phyloP scores from a whole-genome alignment of 805 yeast genomes.

The Cyberlindnera mycetangii region DNA sequence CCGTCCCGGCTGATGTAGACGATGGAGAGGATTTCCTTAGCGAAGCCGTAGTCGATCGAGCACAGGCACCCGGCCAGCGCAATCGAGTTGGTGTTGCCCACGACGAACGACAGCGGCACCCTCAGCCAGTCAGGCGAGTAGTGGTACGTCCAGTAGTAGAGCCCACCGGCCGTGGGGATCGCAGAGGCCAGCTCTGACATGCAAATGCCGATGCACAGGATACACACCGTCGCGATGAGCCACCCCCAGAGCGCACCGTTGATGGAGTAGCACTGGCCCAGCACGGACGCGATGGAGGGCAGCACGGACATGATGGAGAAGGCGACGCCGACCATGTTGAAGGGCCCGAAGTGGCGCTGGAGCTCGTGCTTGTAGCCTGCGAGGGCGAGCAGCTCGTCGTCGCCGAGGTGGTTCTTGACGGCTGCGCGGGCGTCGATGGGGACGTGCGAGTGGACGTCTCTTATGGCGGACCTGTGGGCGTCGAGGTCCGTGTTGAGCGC shows the following conservation, averaged over 20 bases:
- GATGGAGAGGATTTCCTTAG: constrained; percentile 55
- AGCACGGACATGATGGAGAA: constrained; percentile 69
- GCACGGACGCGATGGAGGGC: constrained; percentile 52
- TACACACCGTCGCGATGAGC: constrained; percentile 54
- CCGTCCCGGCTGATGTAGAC: constrained; percentile 55
- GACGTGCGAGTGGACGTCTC: constrained; percentile 20
- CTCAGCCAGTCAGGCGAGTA: constrained; percentile 55
- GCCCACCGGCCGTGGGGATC: constrained; percentile 74
- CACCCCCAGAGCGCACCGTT: constrained; percentile 65
- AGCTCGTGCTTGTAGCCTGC: constrained; percentile 74
- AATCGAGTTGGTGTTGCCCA: constrained; percentile 65
- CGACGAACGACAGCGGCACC: constrained; percentile 56
- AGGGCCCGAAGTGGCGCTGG: constrained; percentile 50
- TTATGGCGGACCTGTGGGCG: constrained; percentile 32
- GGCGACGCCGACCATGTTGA: constrained; percentile 66
- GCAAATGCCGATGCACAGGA: constrained; percentile 51
- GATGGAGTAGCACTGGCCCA: constrained; percentile 44
- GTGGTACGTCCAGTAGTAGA: constrained; percentile 65
- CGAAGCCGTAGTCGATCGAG: constrained; percentile 69
- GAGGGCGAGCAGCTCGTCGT: constrained; percentile 35
- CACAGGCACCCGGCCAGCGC: constrained; percentile 66
- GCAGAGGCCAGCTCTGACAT: constrained; percentile 68
- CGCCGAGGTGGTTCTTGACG: constrained; percentile 19
- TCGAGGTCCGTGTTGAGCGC: constrained; percentile 18
- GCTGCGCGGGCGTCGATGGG: constrained; percentile 24